Percentiles rank a stretch among this genome's conserved stretches.
phyloP scores from a whole-genome alignment of 164 flowering plant species.

The Vitis rupestris region DNA sequence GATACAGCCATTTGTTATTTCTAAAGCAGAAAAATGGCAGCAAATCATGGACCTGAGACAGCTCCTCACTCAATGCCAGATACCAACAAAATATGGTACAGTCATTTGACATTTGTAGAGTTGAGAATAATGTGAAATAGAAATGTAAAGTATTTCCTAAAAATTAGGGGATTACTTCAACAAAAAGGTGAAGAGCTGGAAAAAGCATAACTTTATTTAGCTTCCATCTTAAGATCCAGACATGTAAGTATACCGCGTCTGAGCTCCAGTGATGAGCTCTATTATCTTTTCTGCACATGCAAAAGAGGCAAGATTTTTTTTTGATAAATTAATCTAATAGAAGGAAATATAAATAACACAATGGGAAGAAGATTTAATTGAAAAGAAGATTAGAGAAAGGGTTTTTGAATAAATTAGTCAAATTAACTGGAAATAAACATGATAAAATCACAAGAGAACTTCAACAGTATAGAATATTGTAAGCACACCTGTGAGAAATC shows the following conservation, averaged over 20 bases:
- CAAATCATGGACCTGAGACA: too few species aligned
- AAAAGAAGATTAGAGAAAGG: too few species aligned
- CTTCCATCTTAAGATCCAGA: conserved; percentile 69
- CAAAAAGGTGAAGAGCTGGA: conserved; percentile 5
- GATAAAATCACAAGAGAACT: not conserved
- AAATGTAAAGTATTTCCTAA: not conserved
- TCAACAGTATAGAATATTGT: too few species aligned
- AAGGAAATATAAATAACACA: too few species aligned
- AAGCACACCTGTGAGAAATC: conserved; percentile 69
- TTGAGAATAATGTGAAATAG: not conserved
- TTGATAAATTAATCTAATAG: not conserved
- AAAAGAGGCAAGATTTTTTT: not conserved
- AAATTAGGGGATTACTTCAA: conserved; percentile 4
- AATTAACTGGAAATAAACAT: not conserved
- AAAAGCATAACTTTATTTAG: conserved; percentile 5
- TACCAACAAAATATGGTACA: too few species aligned
- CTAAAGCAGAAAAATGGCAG: too few species aligned
- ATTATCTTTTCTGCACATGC: conserved; percentile 72
- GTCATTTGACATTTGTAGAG: not conserved
- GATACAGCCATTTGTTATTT: too few species aligned
- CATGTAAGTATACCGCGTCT: conserved; percentile 90
- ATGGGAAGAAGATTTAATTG: too few species aligned
- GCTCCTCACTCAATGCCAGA: too few species aligned
- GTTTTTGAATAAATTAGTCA: not conserved
- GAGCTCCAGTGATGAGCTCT: conserved; percentile 88